Evolutionary conservation across 140 eudicot genomes (phyloP).

Genomic region (Oenanthe javanica): DNA sequence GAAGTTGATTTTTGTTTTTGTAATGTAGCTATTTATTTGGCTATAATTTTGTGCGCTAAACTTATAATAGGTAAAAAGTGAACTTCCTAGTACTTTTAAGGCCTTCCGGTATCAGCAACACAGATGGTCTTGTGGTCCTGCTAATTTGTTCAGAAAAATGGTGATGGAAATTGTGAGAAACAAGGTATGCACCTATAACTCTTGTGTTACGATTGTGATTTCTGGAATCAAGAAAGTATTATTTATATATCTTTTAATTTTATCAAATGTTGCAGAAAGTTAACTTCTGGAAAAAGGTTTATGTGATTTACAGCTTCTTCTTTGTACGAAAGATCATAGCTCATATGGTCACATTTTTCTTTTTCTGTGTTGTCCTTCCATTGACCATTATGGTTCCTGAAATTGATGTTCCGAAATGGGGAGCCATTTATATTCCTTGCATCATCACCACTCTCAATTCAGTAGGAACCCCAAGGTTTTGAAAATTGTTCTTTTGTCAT

Average conservation of each 20-base stretch:
- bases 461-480: slow-evolving; percentile 93
- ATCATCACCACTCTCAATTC: slow-evolving; percentile 84
- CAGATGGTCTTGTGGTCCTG: slow-evolving; percentile 99
- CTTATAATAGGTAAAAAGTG: slow-evolving; percentile 77
- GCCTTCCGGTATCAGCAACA: slow-evolving; percentile 99
- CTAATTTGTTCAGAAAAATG: slow-evolving; percentile 93
- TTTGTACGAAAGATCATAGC: slow-evolving; percentile 87
- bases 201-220: background rate
- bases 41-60: background rate
- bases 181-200: slow-evolving; percentile 44
- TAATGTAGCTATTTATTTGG: background rate
- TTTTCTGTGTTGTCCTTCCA: slow-evolving; percentile 86
- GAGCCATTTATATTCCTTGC: slow-evolving; percentile 89
- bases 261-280: slow-evolving; percentile 63
- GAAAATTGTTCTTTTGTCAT: background rate
- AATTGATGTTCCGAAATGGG: slow-evolving; percentile 91
- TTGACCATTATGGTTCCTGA: slow-evolving; percentile 77
- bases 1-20: background rate
- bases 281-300: slow-evolving; percentile 69
- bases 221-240: background rate
- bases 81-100: slow-evolving; percentile 95
- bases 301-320: slow-evolving; percentile 95
- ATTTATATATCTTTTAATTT: background rate
- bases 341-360: slow-evolving; percentile 94
- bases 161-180: slow-evolving; percentile 81